Percentiles rank a stretch among this genome's conserved stretches.
These are phyloP conservation scores for Kluyveromyces starmeri DNA, from an alignment of 805 yeast genomes.

Conservation along the genomic window DNA sequence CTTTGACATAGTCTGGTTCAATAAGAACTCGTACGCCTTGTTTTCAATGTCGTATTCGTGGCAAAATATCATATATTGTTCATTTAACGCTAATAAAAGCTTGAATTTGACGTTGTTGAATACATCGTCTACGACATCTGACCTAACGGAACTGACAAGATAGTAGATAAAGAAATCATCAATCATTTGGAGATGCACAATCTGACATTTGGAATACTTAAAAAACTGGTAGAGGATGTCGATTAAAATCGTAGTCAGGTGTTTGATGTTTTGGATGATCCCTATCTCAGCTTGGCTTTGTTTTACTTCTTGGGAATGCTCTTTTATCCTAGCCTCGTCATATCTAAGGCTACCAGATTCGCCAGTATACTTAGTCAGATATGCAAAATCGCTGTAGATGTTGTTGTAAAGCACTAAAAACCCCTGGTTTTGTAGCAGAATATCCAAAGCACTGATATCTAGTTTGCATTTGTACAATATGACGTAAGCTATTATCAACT, in stretches of 20 bases:
- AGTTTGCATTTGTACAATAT: slow-evolving; percentile 37
- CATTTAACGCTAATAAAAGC: slow-evolving; percentile 67
- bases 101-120: slow-evolving; percentile 61
- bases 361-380: slow-evolving; percentile 24
- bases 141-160: slow-evolving; percentile 38
- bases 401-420: slow-evolving; percentile 37
- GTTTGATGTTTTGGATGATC: slow-evolving; percentile 29
- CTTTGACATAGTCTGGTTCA: slow-evolving; percentile 35
- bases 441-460: slow-evolving; percentile 34
- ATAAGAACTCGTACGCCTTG: slow-evolving; percentile 49
- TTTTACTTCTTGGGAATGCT: neutral
- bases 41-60: slow-evolving; percentile 31
- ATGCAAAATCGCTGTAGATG: slow-evolving; percentile 32
- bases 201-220: slow-evolving; percentile 37
- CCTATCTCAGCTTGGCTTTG: slow-evolving; percentile 23
- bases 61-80: slow-evolving; percentile 69
- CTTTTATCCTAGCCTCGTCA: slow-evolving; percentile 12
- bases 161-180: slow-evolving; percentile 39
- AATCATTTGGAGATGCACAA: slow-evolving; percentile 35
- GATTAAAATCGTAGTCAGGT: slow-evolving; percentile 37
- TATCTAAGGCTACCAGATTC: neutral
- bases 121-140: slow-evolving; percentile 42
- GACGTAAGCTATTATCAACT: slow-evolving; percentile 36
- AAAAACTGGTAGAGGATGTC: slow-evolving; percentile 50
- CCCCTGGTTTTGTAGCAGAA: slow-evolving; percentile 45